Evolutionary conservation across 2,329 filamentous ascomycete genomes (phyloP), one percentile per base, ranked within the genome.

Genomic region (Ascochyta koolunga): DNA sequence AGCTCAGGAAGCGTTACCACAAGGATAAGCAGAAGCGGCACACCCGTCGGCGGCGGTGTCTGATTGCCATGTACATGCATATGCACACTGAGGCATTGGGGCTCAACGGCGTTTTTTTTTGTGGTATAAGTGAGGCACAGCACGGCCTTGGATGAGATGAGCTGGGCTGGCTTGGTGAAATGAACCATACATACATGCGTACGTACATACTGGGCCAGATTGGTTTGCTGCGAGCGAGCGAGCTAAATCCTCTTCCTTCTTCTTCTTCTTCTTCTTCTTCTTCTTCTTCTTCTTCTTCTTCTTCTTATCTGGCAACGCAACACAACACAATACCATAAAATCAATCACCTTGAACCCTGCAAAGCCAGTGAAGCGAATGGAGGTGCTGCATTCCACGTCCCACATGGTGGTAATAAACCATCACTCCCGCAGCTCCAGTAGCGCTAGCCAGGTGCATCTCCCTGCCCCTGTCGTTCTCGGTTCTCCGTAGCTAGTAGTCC

Each of bases 1-100:
- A 68, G 65, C 49, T 64, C 60, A 0, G 50, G 57, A 1, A 61
- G 58, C n/a, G 59, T 58, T 11, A 42, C 42, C 5, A 49, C 45
- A 10, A 32, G 52, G 8, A 31, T 65, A 9, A 64, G 60, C 36
- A 52, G 65, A 32, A 66, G 64, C 16, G 63, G 57, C 19, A 67
- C 65, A 22, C 65, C 65, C 2, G 64, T 67, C 11, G 51, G 27
- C 6, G 41, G 45, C 5, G 45, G 51, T 16, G 21, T 27, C 2
- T 54, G 50, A 48, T 19, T 33, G 31, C 31, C 3, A 33, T 9
- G n/a, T 16, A 33, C 5, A 33, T 18, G n/a, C 31, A 33, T 33
- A 33, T 9, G 31, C 27, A 33, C 31, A 33, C 11, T 33, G 11
- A 13, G 27, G 27, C 27, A 11, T 29, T 29, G 2, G 3, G 27